phyloP scores from a whole-genome alignment of 2,329 filamentous ascomycete genomes.

The Cordyceps cateniannulata region DNA sequence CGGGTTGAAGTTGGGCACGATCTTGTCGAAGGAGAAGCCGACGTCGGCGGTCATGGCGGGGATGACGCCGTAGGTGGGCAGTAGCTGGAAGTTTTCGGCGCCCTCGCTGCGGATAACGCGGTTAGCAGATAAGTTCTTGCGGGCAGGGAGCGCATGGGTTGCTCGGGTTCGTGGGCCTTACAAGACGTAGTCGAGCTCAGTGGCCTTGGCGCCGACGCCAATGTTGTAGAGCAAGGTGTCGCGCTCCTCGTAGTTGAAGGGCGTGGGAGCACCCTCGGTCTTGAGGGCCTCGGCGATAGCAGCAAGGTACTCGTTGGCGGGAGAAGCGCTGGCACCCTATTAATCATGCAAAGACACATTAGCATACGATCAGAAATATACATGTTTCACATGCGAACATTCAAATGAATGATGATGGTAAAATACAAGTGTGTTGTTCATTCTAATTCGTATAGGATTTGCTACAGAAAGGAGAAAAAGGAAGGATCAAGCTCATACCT shows the following conservation, averaged over 20 bases:
- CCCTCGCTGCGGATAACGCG: constrained; percentile 54
- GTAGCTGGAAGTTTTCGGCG: constrained; percentile 82
- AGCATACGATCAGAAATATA: constrained; percentile 13
- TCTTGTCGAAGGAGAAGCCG: constrained; percentile 72
- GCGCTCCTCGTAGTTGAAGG: constrained; percentile 77
- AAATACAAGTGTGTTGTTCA: constrained; percentile 11
- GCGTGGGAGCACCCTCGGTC: constrained; percentile 61
- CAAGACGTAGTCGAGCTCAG: constrained; percentile 80
- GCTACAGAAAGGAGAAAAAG: constrained; percentile 15
- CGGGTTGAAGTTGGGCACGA: constrained; percentile 92
- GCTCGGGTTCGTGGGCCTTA: constrained; percentile 26
- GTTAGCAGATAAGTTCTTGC: background rate
- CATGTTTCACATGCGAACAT: background rate
- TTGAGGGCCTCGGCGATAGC: constrained; percentile 73
- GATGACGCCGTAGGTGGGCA: constrained; percentile 94
- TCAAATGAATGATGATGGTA: background rate
- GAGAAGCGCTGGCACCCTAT: constrained; percentile 15
- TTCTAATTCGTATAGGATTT: constrained; percentile 14
- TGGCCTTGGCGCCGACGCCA: constrained; percentile 85
- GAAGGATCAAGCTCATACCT: constrained; percentile 45
- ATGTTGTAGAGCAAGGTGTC: constrained; percentile 95
- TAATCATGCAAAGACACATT: constrained; percentile 20
- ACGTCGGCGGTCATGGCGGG: constrained; percentile 82
- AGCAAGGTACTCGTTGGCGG: constrained; percentile 58
- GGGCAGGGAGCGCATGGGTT: background rate